Conservation (phyloP, 2,329 filamentous ascomycete species). For the Orbilia ellipsospora region DNA sequence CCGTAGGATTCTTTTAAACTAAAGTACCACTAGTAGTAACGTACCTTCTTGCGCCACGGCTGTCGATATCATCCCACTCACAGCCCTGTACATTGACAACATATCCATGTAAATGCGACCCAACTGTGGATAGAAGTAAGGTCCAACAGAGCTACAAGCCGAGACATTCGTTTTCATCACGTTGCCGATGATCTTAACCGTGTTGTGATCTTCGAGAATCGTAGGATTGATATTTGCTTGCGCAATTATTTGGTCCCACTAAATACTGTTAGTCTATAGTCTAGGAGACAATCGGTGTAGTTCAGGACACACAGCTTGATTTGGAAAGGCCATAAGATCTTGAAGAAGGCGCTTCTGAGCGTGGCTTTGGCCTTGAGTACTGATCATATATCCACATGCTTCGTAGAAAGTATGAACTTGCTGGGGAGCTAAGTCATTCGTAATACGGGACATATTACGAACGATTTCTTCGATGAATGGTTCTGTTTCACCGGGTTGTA, state of each 20-base stretch:
- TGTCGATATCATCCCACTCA: slow-evolving; percentile 95
- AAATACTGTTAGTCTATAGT: background rate
- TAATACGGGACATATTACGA: slow-evolving; percentile 93
- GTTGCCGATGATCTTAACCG: slow-evolving; percentile 98
- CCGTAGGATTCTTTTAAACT: slow-evolving; percentile 53
- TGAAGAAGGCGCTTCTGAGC: slow-evolving; percentile 90
- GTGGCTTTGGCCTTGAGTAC: slow-evolving; percentile 93
- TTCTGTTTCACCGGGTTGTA: slow-evolving; percentile 92
- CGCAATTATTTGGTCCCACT: slow-evolving; percentile 93
- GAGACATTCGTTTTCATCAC: slow-evolving; percentile 99
- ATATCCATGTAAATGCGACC: slow-evolving; percentile 98
- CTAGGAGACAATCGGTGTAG: background rate
- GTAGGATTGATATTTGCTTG: slow-evolving; percentile 85
- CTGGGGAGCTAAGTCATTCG: slow-evolving; percentile 91
- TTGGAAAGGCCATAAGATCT: slow-evolving; percentile 93
- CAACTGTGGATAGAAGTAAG: slow-evolving; percentile 98
- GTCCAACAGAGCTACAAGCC: slow-evolving; percentile 94
- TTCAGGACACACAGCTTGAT: slow-evolving; percentile 72
- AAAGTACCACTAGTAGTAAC: background rate
- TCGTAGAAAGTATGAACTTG: slow-evolving; percentile 99
- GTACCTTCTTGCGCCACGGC: slow-evolving; percentile 84
- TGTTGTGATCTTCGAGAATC: slow-evolving; percentile 89
- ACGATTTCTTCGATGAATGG: slow-evolving; percentile 99
- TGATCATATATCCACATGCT: slow-evolving; percentile 99
- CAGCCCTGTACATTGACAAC: slow-evolving; percentile 98